Evolutionary conservation across 2,329 filamentous ascomycete species (phyloP).

Genomic region (Fusarium nygamai): DNA sequence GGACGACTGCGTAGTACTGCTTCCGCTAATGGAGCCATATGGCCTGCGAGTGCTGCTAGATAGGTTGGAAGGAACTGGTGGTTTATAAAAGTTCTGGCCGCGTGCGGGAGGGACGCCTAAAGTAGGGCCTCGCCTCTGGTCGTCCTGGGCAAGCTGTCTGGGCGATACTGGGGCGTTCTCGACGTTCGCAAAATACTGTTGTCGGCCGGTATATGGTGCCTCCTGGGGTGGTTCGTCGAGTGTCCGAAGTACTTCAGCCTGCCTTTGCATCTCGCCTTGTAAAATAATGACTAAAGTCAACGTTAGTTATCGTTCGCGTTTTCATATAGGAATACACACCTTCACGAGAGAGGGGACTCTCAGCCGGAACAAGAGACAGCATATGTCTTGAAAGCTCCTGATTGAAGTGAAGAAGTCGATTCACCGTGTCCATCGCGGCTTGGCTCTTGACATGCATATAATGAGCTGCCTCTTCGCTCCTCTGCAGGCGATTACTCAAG

Average conservation of each 20-base stretch:
- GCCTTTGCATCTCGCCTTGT: conserved; percentile 69
- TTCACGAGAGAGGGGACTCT: conserved; percentile 83
- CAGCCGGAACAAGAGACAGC: conserved; percentile 76
- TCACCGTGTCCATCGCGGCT: conserved; percentile 81
- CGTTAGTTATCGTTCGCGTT: conserved; percentile 22
- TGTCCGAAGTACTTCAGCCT: conserved; percentile 65
- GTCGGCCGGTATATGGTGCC: conserved; percentile 71
- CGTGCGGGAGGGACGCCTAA: conserved; percentile 70
- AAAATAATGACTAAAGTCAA: conserved; percentile 59
- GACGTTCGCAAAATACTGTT: conserved; percentile 72
- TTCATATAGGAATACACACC: conserved; percentile 63
- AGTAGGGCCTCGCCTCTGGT: conserved; percentile 78
- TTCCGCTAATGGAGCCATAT: conserved; percentile 87
- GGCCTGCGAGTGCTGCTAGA: conserved; percentile 79
- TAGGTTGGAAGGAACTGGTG: conserved; percentile 83
- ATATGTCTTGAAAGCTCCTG: conserved; percentile 84
- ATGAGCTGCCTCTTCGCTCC: conserved; percentile 84
- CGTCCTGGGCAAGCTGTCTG: conserved; percentile 86
- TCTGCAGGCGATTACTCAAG: conserved; percentile 76
- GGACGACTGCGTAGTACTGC: conserved; percentile 71
- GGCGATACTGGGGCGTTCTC: conserved; percentile 87
- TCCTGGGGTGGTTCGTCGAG: conserved; percentile 73
- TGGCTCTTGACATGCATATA: conserved; percentile 85
- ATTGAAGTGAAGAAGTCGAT: conserved; percentile 78
- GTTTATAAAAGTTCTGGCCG: conserved; percentile 73